Conservation (phyloP, 768 basidiomycete species). For the Inosperma sp. region DNA sequence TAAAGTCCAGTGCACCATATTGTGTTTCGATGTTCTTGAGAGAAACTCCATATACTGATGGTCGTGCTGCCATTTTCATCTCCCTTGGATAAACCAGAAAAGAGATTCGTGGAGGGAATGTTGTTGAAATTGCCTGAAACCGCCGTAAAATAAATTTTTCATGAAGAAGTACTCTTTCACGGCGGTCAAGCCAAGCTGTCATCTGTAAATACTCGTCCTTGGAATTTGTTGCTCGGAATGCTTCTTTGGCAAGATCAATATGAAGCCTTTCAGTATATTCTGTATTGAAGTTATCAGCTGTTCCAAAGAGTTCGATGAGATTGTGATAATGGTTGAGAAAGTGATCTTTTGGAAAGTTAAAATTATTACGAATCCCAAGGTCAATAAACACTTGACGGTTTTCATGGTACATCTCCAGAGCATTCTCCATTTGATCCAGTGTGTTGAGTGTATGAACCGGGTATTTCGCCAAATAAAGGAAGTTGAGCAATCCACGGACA, state of each 20-base stretch:
- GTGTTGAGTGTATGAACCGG: slow-evolving; percentile 23
- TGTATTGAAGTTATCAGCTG: slow-evolving; percentile 29
- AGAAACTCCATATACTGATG: slow-evolving; percentile 2
- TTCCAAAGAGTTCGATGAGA: too few species aligned
- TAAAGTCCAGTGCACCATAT: background rate
- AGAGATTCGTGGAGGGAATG: background rate
- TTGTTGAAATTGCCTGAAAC: too few species aligned
- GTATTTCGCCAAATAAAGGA: slow-evolving; percentile 29
- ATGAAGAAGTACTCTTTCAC: too few species aligned
- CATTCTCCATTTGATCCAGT: slow-evolving; percentile 21
- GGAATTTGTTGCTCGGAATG: too few species aligned
- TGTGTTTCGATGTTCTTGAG: background rate
- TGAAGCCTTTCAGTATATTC: slow-evolving; percentile 29
- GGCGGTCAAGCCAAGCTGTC: slow-evolving; percentile 27
- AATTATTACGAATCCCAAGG: slow-evolving; percentile 14
- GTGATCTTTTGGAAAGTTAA: too few species aligned
- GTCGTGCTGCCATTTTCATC: too few species aligned
- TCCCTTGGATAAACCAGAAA: too few species aligned
- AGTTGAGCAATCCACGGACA: too few species aligned
- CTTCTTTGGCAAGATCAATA: too few species aligned
- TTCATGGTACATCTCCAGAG: slow-evolving; percentile 25
- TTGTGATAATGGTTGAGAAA: slow-evolving; percentile 22
- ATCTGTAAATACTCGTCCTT: slow-evolving; percentile 30
- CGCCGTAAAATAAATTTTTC: too few species aligned
- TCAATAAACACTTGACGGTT: slow-evolving; percentile 28